phyloP scores from a whole-genome alignment of 176 grass and related monocot species.

The Raddia distichophylla region DNA sequence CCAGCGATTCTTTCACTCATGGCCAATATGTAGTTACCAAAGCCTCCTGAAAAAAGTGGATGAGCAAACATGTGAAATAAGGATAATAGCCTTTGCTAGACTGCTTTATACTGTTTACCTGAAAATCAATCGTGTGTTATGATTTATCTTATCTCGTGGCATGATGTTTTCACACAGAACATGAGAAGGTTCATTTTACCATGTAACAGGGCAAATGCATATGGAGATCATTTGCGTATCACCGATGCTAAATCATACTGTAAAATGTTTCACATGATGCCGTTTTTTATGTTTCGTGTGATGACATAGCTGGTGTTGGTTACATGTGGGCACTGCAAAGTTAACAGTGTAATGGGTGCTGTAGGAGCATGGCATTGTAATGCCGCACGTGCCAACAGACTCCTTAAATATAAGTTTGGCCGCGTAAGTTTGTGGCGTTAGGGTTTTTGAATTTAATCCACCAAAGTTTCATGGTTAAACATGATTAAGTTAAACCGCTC shows the following conservation, averaged over 20 bases:
- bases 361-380: too few species aligned
- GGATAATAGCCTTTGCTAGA: neutral
- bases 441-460: too few species aligned
- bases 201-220: neutral
- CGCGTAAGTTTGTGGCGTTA: too few species aligned
- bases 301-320: too few species aligned
- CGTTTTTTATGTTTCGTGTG: neutral
- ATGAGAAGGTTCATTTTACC: neutral
- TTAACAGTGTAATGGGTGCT: too few species aligned
- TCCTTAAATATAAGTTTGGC: too few species aligned
- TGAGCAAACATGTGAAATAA: conserved; percentile 9
- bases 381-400: too few species aligned
- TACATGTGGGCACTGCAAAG: too few species aligned
- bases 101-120: neutral
- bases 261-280: neutral
- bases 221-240: neutral
- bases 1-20: conserved; percentile 55
- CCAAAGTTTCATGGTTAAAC: too few species aligned
- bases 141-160: neutral
- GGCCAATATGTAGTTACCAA: conserved; percentile 44
- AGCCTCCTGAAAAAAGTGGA: conserved; percentile 45
- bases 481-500: too few species aligned
- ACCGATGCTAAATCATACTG: too few species aligned
- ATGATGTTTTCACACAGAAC: neutral
- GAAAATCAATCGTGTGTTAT: neutral